Evolutionary conservation across 2,329 filamentous ascomycete genomes (phyloP).

Genomic region (Falciphora oryzae): DNA sequence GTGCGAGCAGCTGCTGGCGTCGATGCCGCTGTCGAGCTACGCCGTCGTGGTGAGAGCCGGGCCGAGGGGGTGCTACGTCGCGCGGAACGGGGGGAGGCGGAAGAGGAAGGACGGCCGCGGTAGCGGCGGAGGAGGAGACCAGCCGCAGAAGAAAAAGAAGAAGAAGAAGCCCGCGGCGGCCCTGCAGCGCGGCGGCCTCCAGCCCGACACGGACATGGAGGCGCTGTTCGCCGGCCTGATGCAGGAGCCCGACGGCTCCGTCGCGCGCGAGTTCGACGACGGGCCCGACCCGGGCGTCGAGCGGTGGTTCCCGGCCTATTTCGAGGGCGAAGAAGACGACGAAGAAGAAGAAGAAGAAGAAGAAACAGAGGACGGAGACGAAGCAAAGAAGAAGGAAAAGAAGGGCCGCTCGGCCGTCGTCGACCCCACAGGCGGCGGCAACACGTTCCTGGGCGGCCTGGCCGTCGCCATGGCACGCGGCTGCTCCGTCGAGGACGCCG

Average conservation of each 20-base stretch:
- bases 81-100: slow-evolving; percentile 50
- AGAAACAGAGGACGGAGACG: background rate
- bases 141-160: slow-evolving; percentile 16
- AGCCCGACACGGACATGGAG: slow-evolving; percentile 57
- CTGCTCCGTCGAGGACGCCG: slow-evolving; percentile 60
- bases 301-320: slow-evolving; percentile 72
- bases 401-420: slow-evolving; percentile 50
- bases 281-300: slow-evolving; percentile 56
- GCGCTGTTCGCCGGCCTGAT: slow-evolving; percentile 54
- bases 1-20: slow-evolving; percentile 57
- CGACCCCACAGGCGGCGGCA: slow-evolving; percentile 39
- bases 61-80: slow-evolving; percentile 64
- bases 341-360: slow-evolving; percentile 15
- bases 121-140: slow-evolving; percentile 19
- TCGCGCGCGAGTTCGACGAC: slow-evolving; percentile 40
- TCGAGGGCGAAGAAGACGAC: slow-evolving; percentile 13
- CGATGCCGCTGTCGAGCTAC: slow-evolving; percentile 59
- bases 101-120: slow-evolving; percentile 26
- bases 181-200: slow-evolving; percentile 41
- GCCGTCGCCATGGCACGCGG: slow-evolving; percentile 55
- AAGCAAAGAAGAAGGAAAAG: slow-evolving; percentile 13
- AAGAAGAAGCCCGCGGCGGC: slow-evolving; percentile 14
- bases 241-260: slow-evolving; percentile 45
- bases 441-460: slow-evolving; percentile 45
- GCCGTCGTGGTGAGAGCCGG: slow-evolving; percentile 66